These are phyloP conservation scores for Bullera alba DNA, from an alignment of 768 basidiomycete genomes.

Conservation along the genomic window DNA sequence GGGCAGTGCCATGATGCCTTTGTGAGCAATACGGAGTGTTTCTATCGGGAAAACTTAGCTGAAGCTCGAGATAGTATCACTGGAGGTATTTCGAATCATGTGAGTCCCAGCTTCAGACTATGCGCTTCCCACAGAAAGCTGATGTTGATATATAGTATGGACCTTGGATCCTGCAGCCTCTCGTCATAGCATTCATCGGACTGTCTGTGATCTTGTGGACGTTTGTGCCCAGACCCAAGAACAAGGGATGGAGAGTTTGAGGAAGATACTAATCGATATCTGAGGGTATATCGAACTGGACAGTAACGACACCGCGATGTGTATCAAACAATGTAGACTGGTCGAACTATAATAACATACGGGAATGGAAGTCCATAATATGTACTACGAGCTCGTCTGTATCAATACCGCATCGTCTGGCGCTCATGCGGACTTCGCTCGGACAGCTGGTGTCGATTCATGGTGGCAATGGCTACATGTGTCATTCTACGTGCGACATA, in stretches of 20 bases:
- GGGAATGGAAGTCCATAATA: no score
- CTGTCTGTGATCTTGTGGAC: constrained; percentile 27
- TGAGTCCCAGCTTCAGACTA: constrained; percentile 6
- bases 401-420: no score
- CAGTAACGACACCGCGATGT: no score
- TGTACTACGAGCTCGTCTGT: no score
- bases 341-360: no score
- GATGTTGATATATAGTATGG: constrained; percentile 19
- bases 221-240: constrained; percentile 16
- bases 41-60: background rate
- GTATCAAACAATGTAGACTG: no score
- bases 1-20: constrained; percentile 47
- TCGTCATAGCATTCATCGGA: constrained; percentile 25
- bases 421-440: no score
- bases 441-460: no score
- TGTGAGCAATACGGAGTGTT: constrained; percentile 21
- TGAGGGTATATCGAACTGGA: no score
- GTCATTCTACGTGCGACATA: no score
- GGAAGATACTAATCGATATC: no score
- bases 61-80: constrained; percentile 14
- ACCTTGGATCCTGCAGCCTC: constrained; percentile 33
- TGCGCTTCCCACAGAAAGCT: background rate
- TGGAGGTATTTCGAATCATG: constrained; percentile 26
- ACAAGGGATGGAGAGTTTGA: background rate
- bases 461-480: no score